phyloP scores from a whole-genome alignment of 371 early-diverging fungal species.

The Mortierella sp. region DNA sequence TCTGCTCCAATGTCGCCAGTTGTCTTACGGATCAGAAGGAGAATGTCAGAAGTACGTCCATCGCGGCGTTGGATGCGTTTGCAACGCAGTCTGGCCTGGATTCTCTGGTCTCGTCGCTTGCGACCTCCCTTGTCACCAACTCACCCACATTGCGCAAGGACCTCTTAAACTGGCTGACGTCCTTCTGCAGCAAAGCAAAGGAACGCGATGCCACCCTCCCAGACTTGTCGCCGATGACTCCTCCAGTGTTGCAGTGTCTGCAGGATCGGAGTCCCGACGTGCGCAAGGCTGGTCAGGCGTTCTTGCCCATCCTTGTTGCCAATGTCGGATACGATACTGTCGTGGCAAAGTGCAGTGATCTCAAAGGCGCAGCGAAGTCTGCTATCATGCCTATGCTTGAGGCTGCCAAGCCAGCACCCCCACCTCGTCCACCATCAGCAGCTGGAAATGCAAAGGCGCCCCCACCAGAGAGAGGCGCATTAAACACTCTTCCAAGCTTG shows the following conservation, averaged over 20 bases:
- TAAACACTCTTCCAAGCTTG: constrained; percentile 40
- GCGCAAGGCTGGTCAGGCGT: constrained; percentile 83
- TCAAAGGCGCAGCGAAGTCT: constrained; percentile 75
- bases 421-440: constrained; percentile 51
- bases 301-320: constrained; percentile 71
- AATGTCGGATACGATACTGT: constrained; percentile 73
- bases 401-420: constrained; percentile 65
- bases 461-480: constrained; percentile 37
- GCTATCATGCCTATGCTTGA: constrained; percentile 78
- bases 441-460: constrained; percentile 27
- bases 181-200: constrained; percentile 32
- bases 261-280: constrained; percentile 92
- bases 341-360: constrained; percentile 68
- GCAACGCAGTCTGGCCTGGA: constrained; percentile 76
- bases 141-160: constrained; percentile 89
- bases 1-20: constrained; percentile 70
- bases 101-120: constrained; percentile 71
- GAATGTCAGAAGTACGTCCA: constrained; percentile 83
- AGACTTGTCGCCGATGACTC: constrained; percentile 74
- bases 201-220: constrained; percentile 63
- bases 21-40: constrained; percentile 90
- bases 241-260: constrained; percentile 80
- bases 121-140: constrained; percentile 77
- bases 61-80: constrained; percentile 78
- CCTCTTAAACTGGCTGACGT: constrained; percentile 78